A percentile compares a stretch with the other conserved stretches of the same genome.
Evolutionary conservation across 208 protist genomes (phyloP).

Genomic region (Sergeia podlipaevii): DNA sequence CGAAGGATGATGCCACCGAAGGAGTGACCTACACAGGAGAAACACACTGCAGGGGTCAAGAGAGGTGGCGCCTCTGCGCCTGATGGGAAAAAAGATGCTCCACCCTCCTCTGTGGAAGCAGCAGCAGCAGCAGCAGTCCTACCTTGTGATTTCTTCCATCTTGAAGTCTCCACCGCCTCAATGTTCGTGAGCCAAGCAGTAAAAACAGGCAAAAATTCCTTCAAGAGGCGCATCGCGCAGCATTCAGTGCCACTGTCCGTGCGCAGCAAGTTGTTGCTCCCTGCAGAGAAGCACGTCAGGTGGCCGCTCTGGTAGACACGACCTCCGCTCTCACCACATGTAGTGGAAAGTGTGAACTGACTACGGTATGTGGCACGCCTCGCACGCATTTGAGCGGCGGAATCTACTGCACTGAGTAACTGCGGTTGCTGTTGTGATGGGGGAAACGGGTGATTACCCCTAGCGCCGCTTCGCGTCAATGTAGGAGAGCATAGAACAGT

Average conservation of each 20-base stretch:
- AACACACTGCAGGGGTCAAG: too few species aligned
- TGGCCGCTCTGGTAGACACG: constrained; percentile 34
- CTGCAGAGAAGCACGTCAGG: constrained; percentile 43
- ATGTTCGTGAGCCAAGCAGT: constrained; percentile 28
- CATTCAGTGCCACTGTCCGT: constrained; percentile 30
- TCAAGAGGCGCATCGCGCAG: constrained; percentile 34
- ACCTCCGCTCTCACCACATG: constrained; percentile 20
- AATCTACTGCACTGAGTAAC: too few species aligned
- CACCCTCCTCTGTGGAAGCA: too few species aligned
- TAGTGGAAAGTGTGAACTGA: constrained; percentile 10
- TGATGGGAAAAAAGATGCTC: too few species aligned
- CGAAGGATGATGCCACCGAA: constrained; percentile 68
- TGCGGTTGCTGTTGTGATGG: too few species aligned
- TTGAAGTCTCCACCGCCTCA: too few species aligned
- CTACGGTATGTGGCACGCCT: constrained; percentile 9
- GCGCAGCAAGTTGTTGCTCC: constrained; percentile 38
- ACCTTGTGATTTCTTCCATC: too few species aligned
- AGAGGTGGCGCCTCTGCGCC: too few species aligned
- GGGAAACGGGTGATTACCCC: constrained; percentile 3
- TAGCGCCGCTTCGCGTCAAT: not conserved
- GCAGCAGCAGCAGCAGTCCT: too few species aligned
- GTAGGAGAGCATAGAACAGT: not conserved
- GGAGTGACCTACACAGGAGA: constrained; percentile 66
- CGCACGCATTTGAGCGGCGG: not conserved
- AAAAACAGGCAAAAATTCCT: constrained; percentile 46